Percentiles rank a stretch among this genome's conserved stretches.
phyloP scores from a whole-genome alignment of 768 basidiomycete genomes.

The Mycena leptocephala region DNA sequence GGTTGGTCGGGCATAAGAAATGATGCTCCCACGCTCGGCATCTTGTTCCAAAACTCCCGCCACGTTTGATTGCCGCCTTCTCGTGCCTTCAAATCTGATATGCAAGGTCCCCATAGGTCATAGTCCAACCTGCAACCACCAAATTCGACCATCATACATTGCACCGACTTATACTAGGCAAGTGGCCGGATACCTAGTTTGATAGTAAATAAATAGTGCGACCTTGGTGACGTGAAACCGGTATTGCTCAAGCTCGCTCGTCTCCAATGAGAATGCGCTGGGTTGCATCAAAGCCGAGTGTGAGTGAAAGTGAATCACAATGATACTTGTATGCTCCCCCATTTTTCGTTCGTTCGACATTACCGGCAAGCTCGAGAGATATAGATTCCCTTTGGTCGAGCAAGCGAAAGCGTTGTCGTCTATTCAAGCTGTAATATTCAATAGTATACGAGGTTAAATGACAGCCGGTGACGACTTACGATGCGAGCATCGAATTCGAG shows the following conservation, averaged over 20 bases:
- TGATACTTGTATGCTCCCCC: not conserved
- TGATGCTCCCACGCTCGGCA: too few relatives aligned
- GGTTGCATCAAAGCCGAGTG: not conserved
- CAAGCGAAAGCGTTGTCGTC: not conserved
- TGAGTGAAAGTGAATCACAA: not conserved
- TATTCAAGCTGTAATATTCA: not conserved
- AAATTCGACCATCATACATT: too few relatives aligned
- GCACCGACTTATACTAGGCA: too few relatives aligned
- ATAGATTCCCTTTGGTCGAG: not conserved
- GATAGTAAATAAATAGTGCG: not conserved
- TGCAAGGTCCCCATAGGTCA: too few relatives aligned
- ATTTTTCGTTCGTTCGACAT: not conserved
- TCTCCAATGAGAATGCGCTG: not conserved
- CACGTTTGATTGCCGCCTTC: too few relatives aligned
- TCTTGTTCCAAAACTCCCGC: too few relatives aligned
- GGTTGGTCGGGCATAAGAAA: too few relatives aligned
- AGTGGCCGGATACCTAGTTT: too few relatives aligned
- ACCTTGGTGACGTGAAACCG: not conserved
- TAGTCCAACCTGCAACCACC: too few relatives aligned
- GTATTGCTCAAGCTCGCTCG: not conserved
- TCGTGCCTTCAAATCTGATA: too few relatives aligned
- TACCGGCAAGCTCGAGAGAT: not conserved
- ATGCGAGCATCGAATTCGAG: constrained; percentile 9
- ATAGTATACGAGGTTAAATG: not conserved
- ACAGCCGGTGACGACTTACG: not conserved